phyloP scores from a whole-genome alignment of 495 filamentous ascomycete genomes.

The Cenococcum geophilum region DNA sequence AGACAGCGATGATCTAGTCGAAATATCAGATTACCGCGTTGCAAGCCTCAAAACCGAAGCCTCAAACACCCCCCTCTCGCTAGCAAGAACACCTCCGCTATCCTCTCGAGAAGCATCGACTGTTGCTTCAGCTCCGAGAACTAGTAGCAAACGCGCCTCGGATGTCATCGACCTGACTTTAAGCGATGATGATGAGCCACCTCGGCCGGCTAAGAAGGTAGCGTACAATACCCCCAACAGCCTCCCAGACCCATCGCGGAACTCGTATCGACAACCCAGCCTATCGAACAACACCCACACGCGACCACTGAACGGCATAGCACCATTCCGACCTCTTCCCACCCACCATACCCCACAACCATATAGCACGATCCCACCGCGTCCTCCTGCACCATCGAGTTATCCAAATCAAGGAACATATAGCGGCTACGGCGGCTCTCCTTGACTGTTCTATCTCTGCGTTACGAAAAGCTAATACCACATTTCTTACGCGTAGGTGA shows the following conservation, averaged over 20 bases:
- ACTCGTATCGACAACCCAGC: background rate
- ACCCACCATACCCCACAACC: background rate
- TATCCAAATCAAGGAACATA: slow-evolving; percentile 4
- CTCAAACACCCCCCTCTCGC: slow-evolving; percentile 13
- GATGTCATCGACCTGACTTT: slow-evolving; percentile 34
- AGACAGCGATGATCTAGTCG: slow-evolving; percentile 24
- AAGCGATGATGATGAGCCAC: slow-evolving; percentile 27
- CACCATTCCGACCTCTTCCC: slow-evolving; percentile 4
- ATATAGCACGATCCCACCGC: background rate
- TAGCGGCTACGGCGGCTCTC: background rate
- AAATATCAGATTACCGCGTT: slow-evolving; percentile 25
- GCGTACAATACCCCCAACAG: slow-evolving; percentile 30
- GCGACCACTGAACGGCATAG: background rate
- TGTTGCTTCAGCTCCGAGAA: slow-evolving; percentile 14
- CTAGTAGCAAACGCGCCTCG: slow-evolving; percentile 24
- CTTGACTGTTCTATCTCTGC: no score
- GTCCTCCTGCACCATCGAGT: background rate
- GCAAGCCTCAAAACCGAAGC: slow-evolving; percentile 26
- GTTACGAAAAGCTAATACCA: no score
- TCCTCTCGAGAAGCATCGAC: slow-evolving; percentile 29
- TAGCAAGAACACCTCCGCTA: slow-evolving; percentile 21
- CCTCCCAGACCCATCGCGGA: slow-evolving; percentile 22
- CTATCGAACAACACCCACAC: background rate
- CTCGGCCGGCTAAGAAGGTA: slow-evolving; percentile 31
- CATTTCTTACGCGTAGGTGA: no score